Base-by-base conservation (phyloP, 1,284 basidiomycete species). In the Mycena citricolor region DNA sequence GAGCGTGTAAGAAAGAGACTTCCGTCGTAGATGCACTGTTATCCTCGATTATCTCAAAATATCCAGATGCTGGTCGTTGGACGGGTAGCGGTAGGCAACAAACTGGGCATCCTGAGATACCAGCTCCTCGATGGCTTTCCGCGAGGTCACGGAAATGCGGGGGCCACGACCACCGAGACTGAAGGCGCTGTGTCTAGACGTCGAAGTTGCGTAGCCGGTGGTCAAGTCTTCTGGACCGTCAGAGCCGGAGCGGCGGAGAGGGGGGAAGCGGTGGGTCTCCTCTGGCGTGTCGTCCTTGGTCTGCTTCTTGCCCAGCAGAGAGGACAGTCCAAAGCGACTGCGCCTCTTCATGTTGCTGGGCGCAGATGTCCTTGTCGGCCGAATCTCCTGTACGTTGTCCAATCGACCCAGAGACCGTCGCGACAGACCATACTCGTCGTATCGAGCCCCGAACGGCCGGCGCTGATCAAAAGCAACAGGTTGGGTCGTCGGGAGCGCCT, bases 1-100 rank as follows among this genome's bases (percentile, higher is more conserved):
- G n/a, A n/a, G n/a, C n/a, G n/a, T n/a, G n/a, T n/a, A n/a, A n/a
- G n/a, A n/a, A n/a, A n/a, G n/a, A n/a, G n/a, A n/a, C n/a, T n/a
- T n/a, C n/a, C n/a, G n/a, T n/a, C n/a, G n/a, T n/a, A n/a, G n/a
- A n/a, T n/a, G n/a, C n/a, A n/a, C n/a, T n/a, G n/a, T n/a, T n/a
- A n/a, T n/a, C n/a, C n/a, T n/a, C n/a, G n/a, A n/a, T 17, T 46
- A 83, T 58, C 75, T 75, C 47, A 83, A 54, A 33, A 84, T 66
- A 59, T 82, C 79, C 49, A 77, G 65, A 42, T 66, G 72, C 48
- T 84, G 79, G 51, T 85, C 81, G 49, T 74, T 77, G 11, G 85
- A 88, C 8, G 88, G 88, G 63, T 90, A 90, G 28, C 87, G 78
- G 61, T 90, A 90, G 3, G 87, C 86, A 48, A 90, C 81, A 58